Conservation (phyloP, 1,284 basidiomycete species). For the Entoloma clypeatum region DNA sequence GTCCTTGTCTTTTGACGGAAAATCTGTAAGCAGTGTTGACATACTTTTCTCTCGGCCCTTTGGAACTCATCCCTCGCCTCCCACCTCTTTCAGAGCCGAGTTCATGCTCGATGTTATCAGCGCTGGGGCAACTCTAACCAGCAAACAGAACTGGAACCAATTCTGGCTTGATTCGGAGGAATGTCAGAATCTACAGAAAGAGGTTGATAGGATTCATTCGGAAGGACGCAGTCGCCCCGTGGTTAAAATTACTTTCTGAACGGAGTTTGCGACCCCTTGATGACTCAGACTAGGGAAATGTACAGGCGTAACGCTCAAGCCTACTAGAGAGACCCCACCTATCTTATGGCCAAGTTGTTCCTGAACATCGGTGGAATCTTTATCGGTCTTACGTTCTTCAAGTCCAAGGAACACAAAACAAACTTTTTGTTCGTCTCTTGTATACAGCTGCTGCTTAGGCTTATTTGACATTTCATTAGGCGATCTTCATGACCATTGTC, state of each 20-base stretch:
- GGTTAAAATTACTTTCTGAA: constrained; percentile 30
- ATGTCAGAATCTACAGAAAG: constrained; percentile 25
- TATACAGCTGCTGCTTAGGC: not conserved
- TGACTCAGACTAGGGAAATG: constrained; percentile 46
- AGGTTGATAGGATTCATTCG: constrained; percentile 37
- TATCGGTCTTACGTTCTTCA: constrained; percentile 62
- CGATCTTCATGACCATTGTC: constrained; percentile 47
- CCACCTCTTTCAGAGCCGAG: constrained; percentile 47
- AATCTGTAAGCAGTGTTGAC: constrained; percentile 48
- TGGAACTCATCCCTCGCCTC: not conserved
- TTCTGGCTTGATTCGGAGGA: constrained; percentile 43
- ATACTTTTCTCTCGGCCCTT: not conserved
- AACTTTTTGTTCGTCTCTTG: constrained; percentile 62
- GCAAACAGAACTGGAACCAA: constrained; percentile 43
- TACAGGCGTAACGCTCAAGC: constrained; percentile 34
- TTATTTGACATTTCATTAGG: constrained; percentile 20
- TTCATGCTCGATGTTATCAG: constrained; percentile 71
- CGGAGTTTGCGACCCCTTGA: constrained; percentile 52
- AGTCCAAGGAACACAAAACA: constrained; percentile 79
- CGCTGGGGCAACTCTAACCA: constrained; percentile 53
- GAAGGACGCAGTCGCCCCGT: constrained; percentile 34
- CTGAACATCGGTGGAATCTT: constrained; percentile 58
- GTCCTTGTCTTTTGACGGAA: constrained; percentile 39
- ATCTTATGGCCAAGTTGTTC: constrained; percentile 71
- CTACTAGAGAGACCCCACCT: constrained; percentile 59